Evolutionary conservation across 441 rosid species (phyloP), one percentile per base, ranked within the genome.

Genomic region (Brassica balearica): DNA sequence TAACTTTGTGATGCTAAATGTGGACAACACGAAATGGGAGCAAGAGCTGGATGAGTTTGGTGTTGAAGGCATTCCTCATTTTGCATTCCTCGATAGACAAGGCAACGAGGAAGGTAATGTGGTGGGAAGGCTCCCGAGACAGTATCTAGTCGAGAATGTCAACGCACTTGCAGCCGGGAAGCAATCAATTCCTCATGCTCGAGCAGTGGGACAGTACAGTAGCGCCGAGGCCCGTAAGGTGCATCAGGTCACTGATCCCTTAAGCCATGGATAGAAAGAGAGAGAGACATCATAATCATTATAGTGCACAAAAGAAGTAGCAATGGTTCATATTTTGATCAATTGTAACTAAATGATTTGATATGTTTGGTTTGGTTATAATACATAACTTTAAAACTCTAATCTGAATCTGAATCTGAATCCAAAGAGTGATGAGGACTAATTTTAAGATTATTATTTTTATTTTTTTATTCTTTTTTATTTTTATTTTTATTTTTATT

Each of bases 101-200:
- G 97, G 99, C 71, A 95, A 95, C 17, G 97, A 95, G 83, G 97
- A 93, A 86, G 99, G 99, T 12, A 89, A 93, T 72, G 95, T 91
- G 22, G 97, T 95, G 6, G 99, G 98, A 36, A 88, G 93, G 88
- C 88, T 95, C 75, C 98, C 98, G 0, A 86, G 84, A 85, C 85
- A 85, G 77, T 92, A 86, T 77, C 73, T 93, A 23, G 86, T 85
- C 4, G 97, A 95, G 85, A 93, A 95, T 76, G 93, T 95, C 36
- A 95, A 87, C 5, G 92, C 97, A 0, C 92, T 95, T 43, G 92
- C 98, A 10, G 73, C 75, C 0, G 99, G 98, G 10, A 90, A 95
- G 75, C 82, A 85, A 8, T 78, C 87, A 1, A 74, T 95, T 77
- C 97, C 97, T 69, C 96, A 91, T 86, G 91, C 97, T 43, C 92